Base-by-base conservation (phyloP, 1,284 basidiomycete species). In the Cryptococcus maquisensis region DNA sequence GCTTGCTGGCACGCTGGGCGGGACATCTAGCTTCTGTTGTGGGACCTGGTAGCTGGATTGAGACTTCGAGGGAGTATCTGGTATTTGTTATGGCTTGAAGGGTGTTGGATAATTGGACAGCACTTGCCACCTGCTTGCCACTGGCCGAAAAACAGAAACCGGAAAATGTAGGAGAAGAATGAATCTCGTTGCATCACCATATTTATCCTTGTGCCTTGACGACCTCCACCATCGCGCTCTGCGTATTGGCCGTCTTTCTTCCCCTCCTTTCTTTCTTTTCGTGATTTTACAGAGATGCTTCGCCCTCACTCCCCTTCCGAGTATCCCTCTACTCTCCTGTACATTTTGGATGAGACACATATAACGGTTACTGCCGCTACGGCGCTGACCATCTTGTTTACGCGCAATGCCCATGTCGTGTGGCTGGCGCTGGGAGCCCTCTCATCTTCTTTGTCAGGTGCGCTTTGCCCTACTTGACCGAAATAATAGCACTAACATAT, bases 361-460 rank as follows among this genome's bases (percentile, higher is more conserved):
- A 64, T 76, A 20, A 81, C 78, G 20, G 84, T 90, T n/a, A 85
- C 82, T 4, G 68, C 72, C 18, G 60, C 84, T 42, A 85, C 85
- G 1, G 83, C 83, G 6, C 55, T 72, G 23, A 75, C 81, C 51
- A 75, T 88, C 36, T 69, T 90, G 8, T 85, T 82, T 56, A 87
- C 87, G 1, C 81, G 82, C 44, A 86, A 86, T 15, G 81, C 82
- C 18, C 87, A 84, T 32, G 81, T 86, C 1, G 74, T 78, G 10
- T 91, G 86, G 75, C 89, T 90, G 66, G 78, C 78, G 15, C 72
- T 73, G 5, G 88, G 88, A 24, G 86, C 86, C 12, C 69, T 86
- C 0, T 71, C 78, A 40, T 88, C 86, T 64, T 79, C 81, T 16
- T 52, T 84, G 10, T 51, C 67, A 20, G 72, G 73, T 68, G 48